Evolutionary conservation across 2,329 filamentous ascomycete genomes (phyloP).

Genomic region (Cercospora beticola): DNA sequence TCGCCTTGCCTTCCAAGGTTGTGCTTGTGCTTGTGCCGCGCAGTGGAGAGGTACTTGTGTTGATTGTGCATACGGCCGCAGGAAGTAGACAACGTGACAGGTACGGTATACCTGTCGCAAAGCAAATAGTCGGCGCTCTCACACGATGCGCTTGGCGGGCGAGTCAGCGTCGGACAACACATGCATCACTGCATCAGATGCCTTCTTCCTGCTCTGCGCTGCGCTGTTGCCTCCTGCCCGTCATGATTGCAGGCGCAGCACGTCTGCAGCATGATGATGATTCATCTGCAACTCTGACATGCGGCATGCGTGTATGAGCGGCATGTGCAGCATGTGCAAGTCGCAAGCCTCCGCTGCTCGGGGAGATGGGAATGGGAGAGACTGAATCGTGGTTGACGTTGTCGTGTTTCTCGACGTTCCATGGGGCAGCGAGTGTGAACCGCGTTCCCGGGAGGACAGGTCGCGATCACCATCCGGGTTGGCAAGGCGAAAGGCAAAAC

Average conservation of each 20-base stretch:
- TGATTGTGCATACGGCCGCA: background rate
- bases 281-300: background rate
- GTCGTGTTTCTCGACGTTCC: constrained; percentile 1
- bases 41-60: background rate
- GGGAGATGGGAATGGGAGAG: background rate
- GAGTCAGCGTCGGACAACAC: constrained; percentile 9
- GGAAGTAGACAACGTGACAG: background rate
- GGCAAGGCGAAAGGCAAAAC: background rate
- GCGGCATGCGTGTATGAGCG: background rate
- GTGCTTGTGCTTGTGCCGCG: background rate
- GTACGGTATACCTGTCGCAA: background rate
- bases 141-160: background rate
- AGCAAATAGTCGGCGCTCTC: background rate
- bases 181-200: constrained; percentile 7
- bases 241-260: background rate
- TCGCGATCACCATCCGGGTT: constrained; percentile 3
- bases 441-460: background rate
- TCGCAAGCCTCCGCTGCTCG: background rate
- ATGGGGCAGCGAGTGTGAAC: background rate
- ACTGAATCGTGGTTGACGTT: background rate
- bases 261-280: background rate
- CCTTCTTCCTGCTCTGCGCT: background rate
- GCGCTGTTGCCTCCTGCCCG: background rate
- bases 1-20: background rate
- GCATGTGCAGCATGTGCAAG: background rate